Evolutionary conservation across 805 yeast genomes (phyloP).

Genomic region (Saturnispora kantuleensis): DNA sequence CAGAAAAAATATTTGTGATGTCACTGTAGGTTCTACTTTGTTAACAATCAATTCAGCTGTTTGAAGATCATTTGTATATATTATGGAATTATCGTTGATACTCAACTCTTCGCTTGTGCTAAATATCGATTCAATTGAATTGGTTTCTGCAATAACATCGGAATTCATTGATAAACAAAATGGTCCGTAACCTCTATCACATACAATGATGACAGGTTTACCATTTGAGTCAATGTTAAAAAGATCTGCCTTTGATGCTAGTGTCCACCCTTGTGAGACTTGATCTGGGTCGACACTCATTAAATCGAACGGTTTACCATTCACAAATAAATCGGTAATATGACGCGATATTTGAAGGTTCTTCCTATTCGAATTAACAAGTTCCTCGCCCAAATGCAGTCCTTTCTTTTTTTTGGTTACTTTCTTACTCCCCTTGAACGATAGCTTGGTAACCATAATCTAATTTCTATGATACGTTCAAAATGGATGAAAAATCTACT

Average conservation of each 20-base stretch:
- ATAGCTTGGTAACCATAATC: slow-evolving; percentile 25
- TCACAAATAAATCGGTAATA: too few species aligned
- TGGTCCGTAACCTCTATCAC: background rate
- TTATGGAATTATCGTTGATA: too few species aligned
- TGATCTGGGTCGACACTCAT: too few species aligned
- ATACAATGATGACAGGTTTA: background rate
- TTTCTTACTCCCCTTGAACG: slow-evolving; percentile 25
- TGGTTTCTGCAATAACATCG: background rate
- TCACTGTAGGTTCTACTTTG: slow-evolving; percentile 20
- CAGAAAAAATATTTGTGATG: slow-evolving; percentile 22
- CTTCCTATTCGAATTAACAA: background rate
- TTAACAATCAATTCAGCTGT: background rate
- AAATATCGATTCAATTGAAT: background rate
- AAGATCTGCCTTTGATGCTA: slow-evolving; percentile 10
- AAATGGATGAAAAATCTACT: too few species aligned
- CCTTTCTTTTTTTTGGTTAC: slow-evolving; percentile 11
- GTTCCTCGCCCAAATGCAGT: too few species aligned
- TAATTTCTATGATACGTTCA: too few species aligned
- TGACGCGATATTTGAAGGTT: too few species aligned
- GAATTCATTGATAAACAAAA: background rate
- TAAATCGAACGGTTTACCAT: too few species aligned
- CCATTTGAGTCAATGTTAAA: background rate
- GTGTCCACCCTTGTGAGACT: slow-evolving; percentile 23
- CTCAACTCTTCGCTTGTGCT: too few species aligned
- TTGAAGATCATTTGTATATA: too few species aligned